Percentiles rank a stretch among this genome's conserved stretches.
phyloP scores from a whole-genome alignment of 1,284 basidiomycete genomes.

The Athelia sp. region DNA sequence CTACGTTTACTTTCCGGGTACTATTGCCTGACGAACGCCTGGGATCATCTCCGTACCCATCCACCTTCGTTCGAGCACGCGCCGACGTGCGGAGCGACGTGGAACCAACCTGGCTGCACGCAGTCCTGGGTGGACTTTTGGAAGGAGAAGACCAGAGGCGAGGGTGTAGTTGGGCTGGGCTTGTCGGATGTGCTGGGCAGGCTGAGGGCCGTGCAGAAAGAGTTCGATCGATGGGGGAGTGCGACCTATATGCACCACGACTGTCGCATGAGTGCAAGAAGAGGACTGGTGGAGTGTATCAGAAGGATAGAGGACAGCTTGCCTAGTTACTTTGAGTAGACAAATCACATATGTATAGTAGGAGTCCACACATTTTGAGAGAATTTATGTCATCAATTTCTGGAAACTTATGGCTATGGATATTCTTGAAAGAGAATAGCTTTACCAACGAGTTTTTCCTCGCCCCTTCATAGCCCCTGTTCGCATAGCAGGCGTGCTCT shows the following conservation, averaged over 20 bases:
- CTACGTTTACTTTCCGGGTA: conserved; percentile 61
- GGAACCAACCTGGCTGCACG: conserved; percentile 64
- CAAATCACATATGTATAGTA: not conserved
- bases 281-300: conserved; percentile 46
- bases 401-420: too few species aligned
- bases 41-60: conserved; percentile 53
- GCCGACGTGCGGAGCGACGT: conserved; percentile 53
- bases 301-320: conserved; percentile 50
- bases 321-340: conserved; percentile 48
- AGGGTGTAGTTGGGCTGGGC: conserved; percentile 48
- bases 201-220: conserved; percentile 50
- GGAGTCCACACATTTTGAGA: too few species aligned
- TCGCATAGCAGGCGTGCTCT: not conserved
- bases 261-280: conserved; percentile 51
- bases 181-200: conserved; percentile 60
- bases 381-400: too few species aligned
- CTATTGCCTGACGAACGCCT: conserved; percentile 54
- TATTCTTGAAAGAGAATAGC: too few species aligned
- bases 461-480: not conserved
- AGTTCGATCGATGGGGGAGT: conserved; percentile 62
- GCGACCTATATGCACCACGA: conserved; percentile 72
- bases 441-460: not conserved
- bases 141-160: conserved; percentile 61
- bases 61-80: conserved; percentile 59
- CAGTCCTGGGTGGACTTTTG: conserved; percentile 66